Evolutionary conservation across 78 protist species (phyloP).

Genomic region (Chrysochromulina parva): DNA sequence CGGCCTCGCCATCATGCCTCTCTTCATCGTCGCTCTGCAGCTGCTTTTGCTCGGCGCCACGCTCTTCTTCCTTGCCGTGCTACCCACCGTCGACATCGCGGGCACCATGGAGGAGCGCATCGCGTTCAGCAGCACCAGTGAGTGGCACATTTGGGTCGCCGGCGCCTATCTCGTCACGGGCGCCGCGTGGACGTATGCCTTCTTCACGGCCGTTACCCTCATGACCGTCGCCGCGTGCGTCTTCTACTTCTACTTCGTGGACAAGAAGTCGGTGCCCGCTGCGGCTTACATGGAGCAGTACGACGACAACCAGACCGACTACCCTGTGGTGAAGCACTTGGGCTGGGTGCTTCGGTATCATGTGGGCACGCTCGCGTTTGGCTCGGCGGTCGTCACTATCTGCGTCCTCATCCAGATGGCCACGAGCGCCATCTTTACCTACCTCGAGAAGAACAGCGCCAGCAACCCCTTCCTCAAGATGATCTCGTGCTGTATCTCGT

Average conservation of each 20-base stretch:
- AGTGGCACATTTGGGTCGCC: too few relatives aligned
- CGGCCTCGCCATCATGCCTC: too few relatives aligned
- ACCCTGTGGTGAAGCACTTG: not conserved
- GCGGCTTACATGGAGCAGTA: not conserved
- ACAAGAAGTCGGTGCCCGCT: not conserved
- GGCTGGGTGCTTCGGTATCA: not conserved
- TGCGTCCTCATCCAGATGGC: not conserved
- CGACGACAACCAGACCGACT: constrained; percentile 4
- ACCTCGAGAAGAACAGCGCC: not conserved
- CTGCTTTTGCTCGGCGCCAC: not conserved
- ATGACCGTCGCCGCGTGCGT: too few relatives aligned
- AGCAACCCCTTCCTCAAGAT: not conserved
- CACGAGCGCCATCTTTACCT: not conserved
- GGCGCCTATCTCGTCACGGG: too few relatives aligned
- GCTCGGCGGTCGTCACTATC: not conserved
- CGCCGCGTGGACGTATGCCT: too few relatives aligned
- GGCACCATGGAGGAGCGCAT: not conserved
- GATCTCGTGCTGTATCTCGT: not conserved
- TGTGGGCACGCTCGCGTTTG: not conserved
- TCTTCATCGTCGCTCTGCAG: too few relatives aligned
- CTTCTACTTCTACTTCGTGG: too few relatives aligned
- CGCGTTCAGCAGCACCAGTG: not conserved
- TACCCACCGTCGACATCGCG: not conserved
- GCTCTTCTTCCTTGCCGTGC: not conserved
- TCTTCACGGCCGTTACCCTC: too few relatives aligned